Conservation (phyloP, 352 stramenopile genomes). For the Globisporangium middletonii region DNA sequence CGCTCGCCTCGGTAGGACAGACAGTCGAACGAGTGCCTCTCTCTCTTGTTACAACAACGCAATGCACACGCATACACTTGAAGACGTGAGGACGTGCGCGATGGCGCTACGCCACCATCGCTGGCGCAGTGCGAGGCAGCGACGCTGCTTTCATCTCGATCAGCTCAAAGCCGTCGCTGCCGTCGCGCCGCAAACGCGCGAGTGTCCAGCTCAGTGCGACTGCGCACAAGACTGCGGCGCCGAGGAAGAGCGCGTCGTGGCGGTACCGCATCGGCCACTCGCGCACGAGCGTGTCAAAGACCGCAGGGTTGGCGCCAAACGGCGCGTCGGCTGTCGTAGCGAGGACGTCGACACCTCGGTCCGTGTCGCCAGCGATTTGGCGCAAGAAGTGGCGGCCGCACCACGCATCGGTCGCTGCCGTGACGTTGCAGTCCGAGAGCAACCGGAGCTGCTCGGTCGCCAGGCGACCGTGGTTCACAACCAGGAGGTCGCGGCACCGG, state of each 20-base stretch:
- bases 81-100: too few relatives aligned
- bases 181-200: background rate
- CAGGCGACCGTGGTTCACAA: slow-evolving; percentile 3
- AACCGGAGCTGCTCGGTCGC: slow-evolving; percentile 8
- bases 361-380: background rate
- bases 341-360: background rate
- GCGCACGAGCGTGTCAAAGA: slow-evolving; percentile 9
- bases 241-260: slow-evolving; percentile 8
- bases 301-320: slow-evolving; percentile 7
- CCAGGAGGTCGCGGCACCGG: slow-evolving; percentile 12
- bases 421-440: slow-evolving; percentile 9
- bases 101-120: too few relatives aligned
- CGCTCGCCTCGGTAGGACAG: too few relatives aligned
- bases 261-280: slow-evolving; percentile 10
- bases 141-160: slow-evolving; percentile 6
- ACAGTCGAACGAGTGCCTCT: too few relatives aligned
- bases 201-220: slow-evolving; percentile 5
- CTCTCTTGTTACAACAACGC: too few relatives aligned
- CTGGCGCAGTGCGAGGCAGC: background rate
- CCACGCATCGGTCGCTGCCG: slow-evolving; percentile 10
- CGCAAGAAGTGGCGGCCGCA: slow-evolving; percentile 7
- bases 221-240: slow-evolving; percentile 1
- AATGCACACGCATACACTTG: too few relatives aligned
- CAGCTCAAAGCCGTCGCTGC: slow-evolving; percentile 10
- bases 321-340: slow-evolving; percentile 3